Conservation (phyloP, 768 basidiomycete genomes). For the Agaricus subrufescens region DNA sequence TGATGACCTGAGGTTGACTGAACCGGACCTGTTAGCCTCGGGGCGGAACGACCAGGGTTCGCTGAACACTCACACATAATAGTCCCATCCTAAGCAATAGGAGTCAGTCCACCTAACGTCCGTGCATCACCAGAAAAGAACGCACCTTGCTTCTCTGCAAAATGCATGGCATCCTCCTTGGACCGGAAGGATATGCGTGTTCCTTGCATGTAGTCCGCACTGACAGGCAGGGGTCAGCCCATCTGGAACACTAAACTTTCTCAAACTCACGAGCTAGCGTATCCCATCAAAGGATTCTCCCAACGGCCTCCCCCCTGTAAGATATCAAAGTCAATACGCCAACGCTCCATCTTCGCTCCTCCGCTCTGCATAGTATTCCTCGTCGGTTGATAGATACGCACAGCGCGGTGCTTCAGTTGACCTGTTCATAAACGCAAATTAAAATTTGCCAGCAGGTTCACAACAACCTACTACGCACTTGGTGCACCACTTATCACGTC, state of each 20-base stretch:
- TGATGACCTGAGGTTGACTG: conserved; percentile 56
- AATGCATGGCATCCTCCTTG: conserved; percentile 89
- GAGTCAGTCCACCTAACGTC: conserved; percentile 10
- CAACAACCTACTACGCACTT: conserved; percentile 36
- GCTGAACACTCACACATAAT: conserved; percentile 65
- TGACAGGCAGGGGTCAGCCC: conserved; percentile 22
- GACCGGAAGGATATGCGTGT: conserved; percentile 78
- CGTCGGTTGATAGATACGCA: conserved; percentile 90
- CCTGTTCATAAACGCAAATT: conserved; percentile 32
- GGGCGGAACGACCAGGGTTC: neutral
- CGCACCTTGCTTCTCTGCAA: conserved; percentile 93
- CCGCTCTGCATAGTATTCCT: conserved; percentile 96
- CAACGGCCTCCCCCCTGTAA: conserved; percentile 88
- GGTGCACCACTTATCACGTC: conserved; percentile 87
- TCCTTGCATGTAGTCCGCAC: conserved; percentile 96
- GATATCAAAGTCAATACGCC: conserved; percentile 94
- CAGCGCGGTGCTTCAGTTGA: conserved; percentile 81
- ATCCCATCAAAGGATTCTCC: conserved; percentile 99
- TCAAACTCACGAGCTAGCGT: conserved; percentile 79
- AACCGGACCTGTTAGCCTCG: conserved; percentile 11
- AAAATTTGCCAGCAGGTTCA: neutral
- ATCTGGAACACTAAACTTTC: neutral
- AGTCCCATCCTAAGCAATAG: conserved; percentile 75
- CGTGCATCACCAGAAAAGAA: conserved; percentile 1
- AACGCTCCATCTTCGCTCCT: conserved; percentile 76